Conservation (phyloP, 345 rosid genomes). For the Moricandia moricandioides region DNA sequence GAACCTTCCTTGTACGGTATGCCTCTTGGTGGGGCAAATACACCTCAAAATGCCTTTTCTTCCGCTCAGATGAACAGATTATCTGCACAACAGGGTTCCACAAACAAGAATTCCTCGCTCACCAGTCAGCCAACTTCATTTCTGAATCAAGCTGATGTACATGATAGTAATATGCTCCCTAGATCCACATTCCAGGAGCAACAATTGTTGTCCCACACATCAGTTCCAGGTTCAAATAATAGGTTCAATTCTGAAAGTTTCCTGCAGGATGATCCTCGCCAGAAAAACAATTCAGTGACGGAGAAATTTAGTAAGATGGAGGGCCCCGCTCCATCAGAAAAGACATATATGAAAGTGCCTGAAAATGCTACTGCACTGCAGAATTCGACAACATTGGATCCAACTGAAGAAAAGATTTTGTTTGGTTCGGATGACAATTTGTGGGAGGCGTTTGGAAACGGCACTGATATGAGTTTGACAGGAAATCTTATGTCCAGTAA, state of each 20-base stretch:
- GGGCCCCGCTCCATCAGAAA: conserved; percentile 40
- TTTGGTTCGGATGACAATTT: too few species aligned
- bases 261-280: conserved; percentile 43
- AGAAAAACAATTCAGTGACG: conserved; percentile 39
- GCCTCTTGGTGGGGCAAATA: conserved; percentile 49
- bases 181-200: conserved; percentile 51
- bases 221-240: conserved; percentile 43
- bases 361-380: too few species aligned
- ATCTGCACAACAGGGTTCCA: conserved; percentile 41
- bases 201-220: conserved; percentile 33
- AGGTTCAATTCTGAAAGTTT: conserved; percentile 45
- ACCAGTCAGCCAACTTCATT: conserved; percentile 48
- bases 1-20: too few species aligned
- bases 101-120: conserved; percentile 9
- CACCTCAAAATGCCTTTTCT: conserved; percentile 44
- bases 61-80: conserved; percentile 53
- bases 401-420: too few species aligned
- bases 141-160: conserved; percentile 45
- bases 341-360: conserved; percentile 41
- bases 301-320: conserved; percentile 43
- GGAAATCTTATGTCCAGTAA: too few species aligned
- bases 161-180: conserved; percentile 46
- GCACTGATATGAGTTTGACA: too few species aligned
- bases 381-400: too few species aligned
- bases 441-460: too few species aligned